phyloP scores from a whole-genome alignment of 352 stramenopile species.

The Thraustotheca clavata region DNA sequence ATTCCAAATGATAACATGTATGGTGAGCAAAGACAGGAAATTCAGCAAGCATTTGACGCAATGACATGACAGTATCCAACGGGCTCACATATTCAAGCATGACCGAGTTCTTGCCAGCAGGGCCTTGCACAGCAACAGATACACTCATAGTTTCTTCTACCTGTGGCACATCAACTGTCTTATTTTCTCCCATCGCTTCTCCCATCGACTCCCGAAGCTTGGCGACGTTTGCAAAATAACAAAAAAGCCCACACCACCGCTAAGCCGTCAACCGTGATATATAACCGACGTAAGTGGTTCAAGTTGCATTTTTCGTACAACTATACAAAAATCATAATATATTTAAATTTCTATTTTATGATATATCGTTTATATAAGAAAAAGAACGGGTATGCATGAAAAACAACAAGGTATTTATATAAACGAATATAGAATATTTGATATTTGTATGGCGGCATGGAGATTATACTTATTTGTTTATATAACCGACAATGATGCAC shows the following conservation, averaged over 20 bases:
- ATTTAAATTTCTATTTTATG: neutral
- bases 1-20: slow-evolving; percentile 81
- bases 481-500: neutral
- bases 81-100: slow-evolving; percentile 61
- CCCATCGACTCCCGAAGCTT: slow-evolving; percentile 9
- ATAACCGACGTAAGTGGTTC: neutral
- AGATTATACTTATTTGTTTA: too few species aligned
- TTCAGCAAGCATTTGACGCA: slow-evolving; percentile 78
- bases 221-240: slow-evolving; percentile 12
- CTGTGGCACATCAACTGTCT: neutral
- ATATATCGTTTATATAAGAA: neutral
- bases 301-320: slow-evolving; percentile 12
- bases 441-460: too few species aligned
- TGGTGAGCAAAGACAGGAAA: slow-evolving; percentile 74
- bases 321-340: neutral
- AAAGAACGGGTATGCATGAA: slow-evolving; percentile 1
- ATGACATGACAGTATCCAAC: slow-evolving; percentile 66
- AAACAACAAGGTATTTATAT: too few species aligned
- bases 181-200: slow-evolving; percentile 14
- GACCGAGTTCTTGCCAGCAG: slow-evolving; percentile 27
- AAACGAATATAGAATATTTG: too few species aligned
- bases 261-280: neutral
- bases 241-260: neutral
- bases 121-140: slow-evolving; percentile 9
- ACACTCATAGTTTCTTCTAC: neutral